Percentiles rank a stretch among this genome's conserved stretches.
phyloP scores from a whole-genome alignment of 2,329 filamentous ascomycete genomes.

The Fusarium haematococcum region DNA sequence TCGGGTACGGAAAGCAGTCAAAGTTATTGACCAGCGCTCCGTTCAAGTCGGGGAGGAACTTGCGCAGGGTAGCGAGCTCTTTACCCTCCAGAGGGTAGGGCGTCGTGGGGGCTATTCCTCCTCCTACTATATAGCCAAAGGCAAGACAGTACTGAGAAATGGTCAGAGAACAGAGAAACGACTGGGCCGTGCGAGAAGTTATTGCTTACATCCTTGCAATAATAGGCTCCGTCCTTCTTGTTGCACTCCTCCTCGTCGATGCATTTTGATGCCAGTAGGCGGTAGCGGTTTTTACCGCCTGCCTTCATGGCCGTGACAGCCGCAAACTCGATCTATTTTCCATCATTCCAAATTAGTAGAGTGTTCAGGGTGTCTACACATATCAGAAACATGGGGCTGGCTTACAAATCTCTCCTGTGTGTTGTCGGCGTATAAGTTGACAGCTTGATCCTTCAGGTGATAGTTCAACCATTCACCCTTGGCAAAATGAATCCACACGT shows the following conservation, averaged over 20 bases:
- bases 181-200: no score
- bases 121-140: not conserved
- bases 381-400: not conserved
- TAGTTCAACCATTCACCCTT: slow-evolving; percentile 16
- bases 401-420: not conserved
- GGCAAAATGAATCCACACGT: slow-evolving; percentile 3
- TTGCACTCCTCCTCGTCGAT: not conserved
- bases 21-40: not conserved
- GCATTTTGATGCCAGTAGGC: not conserved
- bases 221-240: not conserved
- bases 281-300: not conserved
- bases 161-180: not conserved
- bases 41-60: not conserved
- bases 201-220: not conserved
- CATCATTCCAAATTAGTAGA: not conserved
- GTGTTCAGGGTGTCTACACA: not conserved
- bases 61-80: not conserved
- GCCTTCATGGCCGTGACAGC: not conserved
- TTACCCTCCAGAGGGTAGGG: not conserved
- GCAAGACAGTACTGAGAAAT: not conserved
- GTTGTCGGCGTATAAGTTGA: not conserved
- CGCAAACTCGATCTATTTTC: not conserved
- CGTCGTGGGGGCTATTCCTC: not conserved
- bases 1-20: not conserved
- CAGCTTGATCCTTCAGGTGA: not conserved